These are phyloP conservation scores for Lactarius hatsudake DNA, from an alignment of 768 basidiomycete species.

Conservation along the genomic window DNA sequence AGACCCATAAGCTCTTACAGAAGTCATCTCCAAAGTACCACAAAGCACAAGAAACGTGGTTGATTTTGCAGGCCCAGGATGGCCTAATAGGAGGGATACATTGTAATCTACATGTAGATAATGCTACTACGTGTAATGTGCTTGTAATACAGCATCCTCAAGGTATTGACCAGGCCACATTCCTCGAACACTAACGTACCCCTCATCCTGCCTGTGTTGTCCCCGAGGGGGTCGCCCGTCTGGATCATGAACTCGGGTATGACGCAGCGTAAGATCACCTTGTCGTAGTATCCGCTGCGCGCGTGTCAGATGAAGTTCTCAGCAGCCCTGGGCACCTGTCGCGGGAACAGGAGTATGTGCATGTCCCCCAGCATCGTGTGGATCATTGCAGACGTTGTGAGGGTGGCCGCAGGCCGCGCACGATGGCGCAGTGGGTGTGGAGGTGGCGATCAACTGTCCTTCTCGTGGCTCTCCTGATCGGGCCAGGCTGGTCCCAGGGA, in stretches of 20 bases:
- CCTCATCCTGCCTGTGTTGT: constrained; percentile 89
- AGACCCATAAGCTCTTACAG: background rate
- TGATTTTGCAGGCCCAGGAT: background rate
- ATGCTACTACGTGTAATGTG: too few relatives aligned
- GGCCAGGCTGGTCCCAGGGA: too few relatives aligned
- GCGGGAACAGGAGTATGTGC: constrained; percentile 73
- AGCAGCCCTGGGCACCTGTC: constrained; percentile 90
- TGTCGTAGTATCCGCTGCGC: constrained; percentile 89
- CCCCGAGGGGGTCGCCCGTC: constrained; percentile 92
- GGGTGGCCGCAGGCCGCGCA: too few relatives aligned
- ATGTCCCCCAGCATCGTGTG: constrained; percentile 93
- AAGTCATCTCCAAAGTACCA: background rate
- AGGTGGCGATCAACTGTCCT: constrained; percentile 82
- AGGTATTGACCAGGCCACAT: background rate
- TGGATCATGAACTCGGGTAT: constrained; percentile 99
- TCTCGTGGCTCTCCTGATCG: constrained; percentile 97
- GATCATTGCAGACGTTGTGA: constrained; percentile 84
- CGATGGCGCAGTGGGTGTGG: constrained; percentile 51
- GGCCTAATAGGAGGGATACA: background rate
- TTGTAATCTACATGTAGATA: too few relatives aligned
- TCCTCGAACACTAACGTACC: constrained; percentile 49
- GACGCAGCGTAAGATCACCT: constrained; percentile 92
- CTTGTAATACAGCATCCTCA: background rate
- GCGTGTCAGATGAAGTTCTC: constrained; percentile 97
- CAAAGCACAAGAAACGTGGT: background rate